phyloP scores from a whole-genome alignment of 805 yeast genomes.

The Blastobotrys attinorum region DNA sequence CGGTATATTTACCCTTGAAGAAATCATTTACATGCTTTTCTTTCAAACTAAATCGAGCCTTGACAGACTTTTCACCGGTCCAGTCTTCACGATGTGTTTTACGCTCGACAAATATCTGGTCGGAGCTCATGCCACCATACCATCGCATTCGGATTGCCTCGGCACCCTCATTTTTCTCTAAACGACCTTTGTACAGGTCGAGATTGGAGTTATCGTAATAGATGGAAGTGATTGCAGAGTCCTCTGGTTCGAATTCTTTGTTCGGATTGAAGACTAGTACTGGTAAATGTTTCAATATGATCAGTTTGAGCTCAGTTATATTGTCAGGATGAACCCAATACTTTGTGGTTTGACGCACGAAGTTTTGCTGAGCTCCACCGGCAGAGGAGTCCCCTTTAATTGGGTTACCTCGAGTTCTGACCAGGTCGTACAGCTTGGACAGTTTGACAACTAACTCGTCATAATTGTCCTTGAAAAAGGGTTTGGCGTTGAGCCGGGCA shows the following conservation, averaged over 20 bases:
- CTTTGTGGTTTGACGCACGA: constrained; percentile 96
- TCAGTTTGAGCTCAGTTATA: constrained; percentile 89
- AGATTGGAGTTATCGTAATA: constrained; percentile 85
- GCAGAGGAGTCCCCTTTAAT: constrained; percentile 92
- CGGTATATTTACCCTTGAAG: constrained; percentile 76
- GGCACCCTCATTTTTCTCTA: constrained; percentile 96
- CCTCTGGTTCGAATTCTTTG: constrained; percentile 92
- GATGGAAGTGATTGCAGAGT: constrained; percentile 93
- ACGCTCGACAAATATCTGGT: constrained; percentile 89
- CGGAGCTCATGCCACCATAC: constrained; percentile 97
- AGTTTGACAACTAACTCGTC: constrained; percentile 83
- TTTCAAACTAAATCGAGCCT: constrained; percentile 89
- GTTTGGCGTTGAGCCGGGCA: constrained; percentile 85
- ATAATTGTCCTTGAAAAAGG: constrained; percentile 92
- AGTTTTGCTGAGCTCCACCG: constrained; percentile 97
- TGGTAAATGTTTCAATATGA: constrained; percentile 89
- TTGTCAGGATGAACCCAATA: constrained; percentile 99
- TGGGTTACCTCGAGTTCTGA: constrained; percentile 94
- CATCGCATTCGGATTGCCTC: constrained; percentile 97
- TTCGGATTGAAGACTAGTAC: constrained; percentile 94
- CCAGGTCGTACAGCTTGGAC: constrained; percentile 82
- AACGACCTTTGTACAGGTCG: constrained; percentile 89
- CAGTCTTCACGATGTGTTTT: constrained; percentile 99
- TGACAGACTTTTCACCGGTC: constrained; percentile 99
- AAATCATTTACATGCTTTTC: constrained; percentile 86